These are phyloP conservation scores for Ophiostoma australiae DNA, from an alignment of 2,329 filamentous ascomycete genomes.

Conservation along the genomic window DNA sequence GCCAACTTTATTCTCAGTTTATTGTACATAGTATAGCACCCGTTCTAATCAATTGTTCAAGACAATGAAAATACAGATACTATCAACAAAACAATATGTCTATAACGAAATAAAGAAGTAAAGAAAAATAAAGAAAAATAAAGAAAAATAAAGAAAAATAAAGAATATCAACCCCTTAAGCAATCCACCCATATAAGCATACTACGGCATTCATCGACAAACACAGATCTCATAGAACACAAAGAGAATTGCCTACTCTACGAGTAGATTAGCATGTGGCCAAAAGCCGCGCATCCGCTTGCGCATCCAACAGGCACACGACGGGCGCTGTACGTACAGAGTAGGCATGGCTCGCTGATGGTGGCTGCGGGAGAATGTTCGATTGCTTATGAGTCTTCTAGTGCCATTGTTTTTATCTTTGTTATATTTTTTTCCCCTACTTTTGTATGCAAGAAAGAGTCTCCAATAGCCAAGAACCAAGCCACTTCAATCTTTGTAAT, in stretches of 20 bases:
- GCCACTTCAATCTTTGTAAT: background rate
- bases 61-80: no score
- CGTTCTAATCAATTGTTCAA: no score
- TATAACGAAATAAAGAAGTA: no score
- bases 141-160: no score
- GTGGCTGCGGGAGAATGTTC: conserved; percentile 3
- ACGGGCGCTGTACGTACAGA: background rate
- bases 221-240: no score
- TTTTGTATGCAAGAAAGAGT: background rate
- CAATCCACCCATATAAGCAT: no score
- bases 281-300: conserved; percentile 20
- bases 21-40: no score
- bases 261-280: background rate
- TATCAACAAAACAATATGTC: no score
- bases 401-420: background rate
- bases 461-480: background rate
- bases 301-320: conserved; percentile 5
- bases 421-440: background rate
- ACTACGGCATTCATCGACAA: no score
- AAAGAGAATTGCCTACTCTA: background rate
- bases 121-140: no score
- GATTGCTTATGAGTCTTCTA: background rate
- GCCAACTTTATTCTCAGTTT: no score
- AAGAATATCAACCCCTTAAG: no score
- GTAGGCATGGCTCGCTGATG: background rate